Percentiles rank a stretch among this genome's conserved stretches.
Conservation (phyloP, 371 early-diverging fungal genomes). For the Circinella minor region DNA sequence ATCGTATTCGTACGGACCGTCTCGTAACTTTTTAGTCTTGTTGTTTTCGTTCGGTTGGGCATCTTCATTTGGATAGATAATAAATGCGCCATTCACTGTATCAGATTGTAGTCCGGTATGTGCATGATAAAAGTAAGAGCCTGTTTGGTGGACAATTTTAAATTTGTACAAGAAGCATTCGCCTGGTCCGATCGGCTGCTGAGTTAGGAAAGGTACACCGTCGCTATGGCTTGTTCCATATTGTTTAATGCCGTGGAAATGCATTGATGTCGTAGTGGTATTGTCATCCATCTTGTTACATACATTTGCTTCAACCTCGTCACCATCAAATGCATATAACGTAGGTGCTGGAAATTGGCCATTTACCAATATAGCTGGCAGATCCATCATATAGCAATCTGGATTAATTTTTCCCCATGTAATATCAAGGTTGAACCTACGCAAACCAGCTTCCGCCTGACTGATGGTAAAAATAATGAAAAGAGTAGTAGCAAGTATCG, state of each 20-base stretch:
- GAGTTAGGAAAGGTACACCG: conserved; percentile 65
- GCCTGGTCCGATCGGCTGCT: conserved; percentile 56
- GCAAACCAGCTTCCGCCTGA: neutral
- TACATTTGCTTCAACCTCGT: conserved; percentile 36
- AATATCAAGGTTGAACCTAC: conserved; percentile 3
- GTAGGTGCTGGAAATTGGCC: conserved; percentile 53
- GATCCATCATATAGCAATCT: conserved; percentile 18
- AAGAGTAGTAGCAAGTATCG: neutral
- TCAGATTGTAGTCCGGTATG: conserved; percentile 50
- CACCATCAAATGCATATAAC: conserved; percentile 40
- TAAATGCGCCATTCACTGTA: conserved; percentile 49
- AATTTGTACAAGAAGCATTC: conserved; percentile 54
- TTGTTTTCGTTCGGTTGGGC: neutral
- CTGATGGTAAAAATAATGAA: neutral
- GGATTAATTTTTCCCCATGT: conserved; percentile 1
- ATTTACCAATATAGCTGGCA: conserved; percentile 36
- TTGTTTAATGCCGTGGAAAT: conserved; percentile 51
- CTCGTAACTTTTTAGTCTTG: conserved; percentile 13
- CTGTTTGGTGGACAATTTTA: conserved; percentile 38
- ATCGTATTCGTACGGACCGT: conserved; percentile 45
- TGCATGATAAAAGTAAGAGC: conserved; percentile 60
- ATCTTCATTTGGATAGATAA: conserved; percentile 43
- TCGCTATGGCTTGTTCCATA: conserved; percentile 37
- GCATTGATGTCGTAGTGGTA: conserved; percentile 23
- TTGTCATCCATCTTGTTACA: conserved; percentile 32